Conservation (phyloP, 1,284 basidiomycete species). For the Thecaphora frezii region DNA sequence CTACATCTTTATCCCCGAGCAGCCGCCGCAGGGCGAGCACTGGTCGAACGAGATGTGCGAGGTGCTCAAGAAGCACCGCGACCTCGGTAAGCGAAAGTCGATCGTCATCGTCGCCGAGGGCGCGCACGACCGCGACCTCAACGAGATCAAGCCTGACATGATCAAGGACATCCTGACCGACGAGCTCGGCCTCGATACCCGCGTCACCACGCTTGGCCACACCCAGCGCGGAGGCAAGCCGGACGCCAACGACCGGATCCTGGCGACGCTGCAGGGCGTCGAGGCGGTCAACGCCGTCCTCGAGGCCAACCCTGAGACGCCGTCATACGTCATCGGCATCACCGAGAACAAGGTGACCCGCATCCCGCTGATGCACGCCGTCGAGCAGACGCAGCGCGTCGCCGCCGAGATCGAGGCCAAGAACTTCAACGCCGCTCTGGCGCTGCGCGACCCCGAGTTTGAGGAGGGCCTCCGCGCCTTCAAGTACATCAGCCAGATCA, state of each 20-base stretch:
- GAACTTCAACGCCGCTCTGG: slow-evolving; percentile 85
- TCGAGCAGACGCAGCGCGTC: slow-evolving; percentile 80
- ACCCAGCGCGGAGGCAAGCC: slow-evolving; percentile 92
- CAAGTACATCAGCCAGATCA: slow-evolving; percentile 58
- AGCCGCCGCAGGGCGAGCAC: slow-evolving; percentile 73
- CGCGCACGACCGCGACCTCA: slow-evolving; percentile 80
- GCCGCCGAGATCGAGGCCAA: slow-evolving; percentile 78
- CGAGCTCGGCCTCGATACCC: slow-evolving; percentile 85
- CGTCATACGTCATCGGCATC: slow-evolving; percentile 96
- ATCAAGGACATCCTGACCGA: slow-evolving; percentile 86
- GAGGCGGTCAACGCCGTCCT: slow-evolving; percentile 89
- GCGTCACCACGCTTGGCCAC: slow-evolving; percentile 97
- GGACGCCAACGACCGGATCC: slow-evolving; percentile 86
- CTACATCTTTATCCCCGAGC: slow-evolving; percentile 94
- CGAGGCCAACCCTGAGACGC: slow-evolving; percentile 83
- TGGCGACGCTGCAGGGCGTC: slow-evolving; percentile 91
- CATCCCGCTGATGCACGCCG: slow-evolving; percentile 88
- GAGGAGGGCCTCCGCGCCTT: slow-evolving; percentile 83
- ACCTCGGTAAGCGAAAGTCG: slow-evolving; percentile 91
- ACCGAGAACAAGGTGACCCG: slow-evolving; percentile 92
- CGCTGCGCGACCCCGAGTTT: slow-evolving; percentile 88
- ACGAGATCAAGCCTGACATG: slow-evolving; percentile 85
- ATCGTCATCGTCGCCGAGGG: slow-evolving; percentile 98
- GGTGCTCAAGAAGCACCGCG: slow-evolving; percentile 84
- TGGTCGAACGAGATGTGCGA: slow-evolving; percentile 93